phyloP scores from a whole-genome alignment of 495 filamentous ascomycete genomes.

The Podospora bellae-mahoneyi region DNA sequence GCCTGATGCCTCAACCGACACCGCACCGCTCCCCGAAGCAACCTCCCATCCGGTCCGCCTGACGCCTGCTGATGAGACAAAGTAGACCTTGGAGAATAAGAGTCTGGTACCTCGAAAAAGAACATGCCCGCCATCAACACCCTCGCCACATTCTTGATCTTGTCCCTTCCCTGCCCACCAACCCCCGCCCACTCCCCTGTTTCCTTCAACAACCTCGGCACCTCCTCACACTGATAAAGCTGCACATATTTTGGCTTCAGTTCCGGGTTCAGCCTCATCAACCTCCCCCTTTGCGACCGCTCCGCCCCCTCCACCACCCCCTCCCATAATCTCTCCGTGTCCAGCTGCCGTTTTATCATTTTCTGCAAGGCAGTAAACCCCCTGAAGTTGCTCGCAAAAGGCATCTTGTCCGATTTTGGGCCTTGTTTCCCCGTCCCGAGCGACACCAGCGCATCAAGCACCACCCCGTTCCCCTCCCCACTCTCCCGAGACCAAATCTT shows the following conservation, averaged over 20 bases:
- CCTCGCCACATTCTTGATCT: neutral
- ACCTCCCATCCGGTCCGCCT: neutral
- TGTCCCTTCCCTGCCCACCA: neutral
- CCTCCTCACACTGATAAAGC: constrained; percentile 5
- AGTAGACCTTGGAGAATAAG: neutral
- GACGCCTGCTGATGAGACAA: no score
- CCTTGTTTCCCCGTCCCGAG: neutral
- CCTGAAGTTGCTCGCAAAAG: neutral
- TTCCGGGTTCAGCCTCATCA: neutral
- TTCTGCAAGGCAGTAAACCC: neutral
- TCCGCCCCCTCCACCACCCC: neutral
- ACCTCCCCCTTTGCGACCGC: neutral
- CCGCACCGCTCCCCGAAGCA: neutral
- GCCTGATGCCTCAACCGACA: neutral
- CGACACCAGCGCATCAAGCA: neutral
- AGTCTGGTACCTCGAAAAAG: neutral
- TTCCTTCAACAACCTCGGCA: neutral
- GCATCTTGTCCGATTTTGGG: neutral
- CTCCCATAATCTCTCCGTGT: neutral
- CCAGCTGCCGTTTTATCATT: neutral
- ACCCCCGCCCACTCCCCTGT: neutral
- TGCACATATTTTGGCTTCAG: neutral
- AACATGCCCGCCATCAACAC: neutral
- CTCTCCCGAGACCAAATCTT: constrained; percentile 1
- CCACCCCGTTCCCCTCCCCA: neutral